Conservation (phyloP, 306 rosid species). For the Oemleria cerasiformis region DNA sequence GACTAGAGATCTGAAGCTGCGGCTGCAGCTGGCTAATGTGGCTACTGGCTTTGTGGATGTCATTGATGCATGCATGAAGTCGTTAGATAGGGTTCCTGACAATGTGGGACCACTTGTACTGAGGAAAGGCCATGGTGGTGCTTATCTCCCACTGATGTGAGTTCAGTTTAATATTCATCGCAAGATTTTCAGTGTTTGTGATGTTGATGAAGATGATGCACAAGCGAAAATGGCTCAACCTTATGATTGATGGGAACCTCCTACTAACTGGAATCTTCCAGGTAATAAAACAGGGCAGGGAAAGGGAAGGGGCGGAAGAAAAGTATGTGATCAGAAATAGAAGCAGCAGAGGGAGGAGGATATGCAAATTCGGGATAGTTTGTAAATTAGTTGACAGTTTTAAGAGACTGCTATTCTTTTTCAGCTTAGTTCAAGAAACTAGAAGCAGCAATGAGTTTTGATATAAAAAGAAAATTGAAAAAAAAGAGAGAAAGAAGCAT, state of each 20-base stretch:
- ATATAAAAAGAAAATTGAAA: not conserved
- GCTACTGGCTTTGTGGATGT: constrained; percentile 86
- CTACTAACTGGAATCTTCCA: not conserved
- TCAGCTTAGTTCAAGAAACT: constrained; percentile 10
- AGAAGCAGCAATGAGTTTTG: constrained; percentile 28
- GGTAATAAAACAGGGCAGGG: not conserved
- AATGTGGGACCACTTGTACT: constrained; percentile 81
- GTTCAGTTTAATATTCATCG: not conserved
- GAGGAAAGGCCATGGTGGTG: constrained; percentile 95
- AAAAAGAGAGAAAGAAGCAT: not conserved
- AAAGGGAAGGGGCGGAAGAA: not conserved
- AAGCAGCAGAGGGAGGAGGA: constrained; percentile 6
- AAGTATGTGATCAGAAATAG: not conserved
- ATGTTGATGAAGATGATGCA: not conserved
- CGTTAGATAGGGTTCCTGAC: constrained; percentile 80
- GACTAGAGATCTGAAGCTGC: constrained; percentile 82
- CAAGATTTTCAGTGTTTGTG: not conserved
- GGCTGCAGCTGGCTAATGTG: constrained; percentile 61
- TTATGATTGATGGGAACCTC: not conserved
- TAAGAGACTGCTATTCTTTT: constrained; percentile 22
- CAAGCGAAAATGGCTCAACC: not conserved
- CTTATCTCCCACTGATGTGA: constrained; percentile 93
- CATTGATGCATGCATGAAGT: constrained; percentile 49
- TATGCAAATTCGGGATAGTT: constrained; percentile 10
- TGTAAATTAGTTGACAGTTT: constrained; percentile 18